Base-by-base conservation (phyloP, 176 grass and related monocot genomes). In the Olyra latifolia region DNA sequence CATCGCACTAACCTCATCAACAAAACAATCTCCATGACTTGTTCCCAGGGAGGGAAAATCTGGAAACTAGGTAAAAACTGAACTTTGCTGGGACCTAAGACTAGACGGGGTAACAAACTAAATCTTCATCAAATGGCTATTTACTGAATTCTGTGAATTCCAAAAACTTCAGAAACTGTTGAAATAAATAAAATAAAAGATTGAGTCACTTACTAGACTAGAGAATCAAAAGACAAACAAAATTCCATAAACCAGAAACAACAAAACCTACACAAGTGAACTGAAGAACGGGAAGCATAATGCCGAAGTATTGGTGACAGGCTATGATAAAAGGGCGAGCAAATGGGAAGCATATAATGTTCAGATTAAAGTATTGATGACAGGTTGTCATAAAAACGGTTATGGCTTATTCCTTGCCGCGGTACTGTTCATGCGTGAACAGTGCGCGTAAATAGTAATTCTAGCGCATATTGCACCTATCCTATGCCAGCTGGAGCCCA, bases 141-240 rank as follows among this genome's bases (percentile, higher is more conserved):
- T 47, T 82, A 75, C 72, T 53, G 53, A 77, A 14, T 77, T 80
- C 62, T 30, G 4, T 59, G 54, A 9, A 13, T 46, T 27, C 75
- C 14, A 20, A 40, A 41, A 74, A 39, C 49, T 45, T 79, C 23
- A 23, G 43, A 49, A 72, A 65, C 75, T 85, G 67, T 72, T 64
- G 28, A 24, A 77, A 85, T 47, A 84, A 77, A 62, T 1, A 41
- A 72, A 72, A 39, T 7, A 49, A 43, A 38, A 1, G n/a, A 24
- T n/a, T 45, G 5, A 74, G 22, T 39, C 40, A 46, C 3, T 40
- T n/a, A 30, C 6, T 52, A 20, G 41, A 74, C 59, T 59, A 35
- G 32, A 38, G 19, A 62, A 32, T 9, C 1, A 41, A 20, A 6
- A 11, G 10, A 8, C 9, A 85, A 45, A 72, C 15, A 29, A 64